Evolutionary conservation across 2,329 filamentous ascomycete genomes (phyloP).

Genomic region (Huntiella moniliformis): DNA sequence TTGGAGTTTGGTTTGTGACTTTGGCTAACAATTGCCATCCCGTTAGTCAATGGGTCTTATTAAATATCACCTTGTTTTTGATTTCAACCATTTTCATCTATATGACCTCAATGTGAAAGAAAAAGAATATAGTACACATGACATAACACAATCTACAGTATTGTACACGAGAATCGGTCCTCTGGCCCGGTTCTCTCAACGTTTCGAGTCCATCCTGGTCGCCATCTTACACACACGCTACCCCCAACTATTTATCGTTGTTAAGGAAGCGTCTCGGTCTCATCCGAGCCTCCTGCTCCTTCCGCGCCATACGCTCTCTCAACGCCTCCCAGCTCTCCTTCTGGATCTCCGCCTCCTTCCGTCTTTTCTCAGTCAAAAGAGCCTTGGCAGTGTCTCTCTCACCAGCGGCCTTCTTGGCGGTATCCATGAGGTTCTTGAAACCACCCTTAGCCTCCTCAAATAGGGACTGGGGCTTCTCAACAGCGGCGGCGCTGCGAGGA

Average conservation of each 20-base stretch:
- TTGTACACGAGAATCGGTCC: conserved; percentile 10
- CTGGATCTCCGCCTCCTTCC: conserved; percentile 19
- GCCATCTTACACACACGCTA: background rate
- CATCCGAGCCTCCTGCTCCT: conserved; percentile 22
- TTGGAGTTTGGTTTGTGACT: background rate
- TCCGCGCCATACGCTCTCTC: conserved; percentile 17
- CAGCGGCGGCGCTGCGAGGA: conserved; percentile 16
- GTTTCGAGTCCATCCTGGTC: background rate
- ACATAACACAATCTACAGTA: conserved; percentile 11
- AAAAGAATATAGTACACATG: conserved; percentile 8
- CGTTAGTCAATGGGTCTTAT: background rate
- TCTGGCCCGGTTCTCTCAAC: background rate
- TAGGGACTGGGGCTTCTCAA: conserved; percentile 15
- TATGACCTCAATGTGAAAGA: background rate
- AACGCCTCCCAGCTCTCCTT: conserved; percentile 16
- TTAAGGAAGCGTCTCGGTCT: conserved; percentile 13
- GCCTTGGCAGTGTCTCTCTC: conserved; percentile 18
- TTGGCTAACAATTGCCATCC: background rate
- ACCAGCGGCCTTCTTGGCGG: conserved; percentile 19
- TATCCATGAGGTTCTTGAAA: conserved; percentile 14
- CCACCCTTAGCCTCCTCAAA: conserved; percentile 22
- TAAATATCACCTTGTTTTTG: conserved; percentile 1
- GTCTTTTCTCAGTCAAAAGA: conserved; percentile 20
- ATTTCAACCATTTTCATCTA: background rate
- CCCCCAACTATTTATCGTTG: too few species aligned